phyloP scores from a whole-genome alignment of 345 rosid genomes.

The Aquilaria sinensis region DNA sequence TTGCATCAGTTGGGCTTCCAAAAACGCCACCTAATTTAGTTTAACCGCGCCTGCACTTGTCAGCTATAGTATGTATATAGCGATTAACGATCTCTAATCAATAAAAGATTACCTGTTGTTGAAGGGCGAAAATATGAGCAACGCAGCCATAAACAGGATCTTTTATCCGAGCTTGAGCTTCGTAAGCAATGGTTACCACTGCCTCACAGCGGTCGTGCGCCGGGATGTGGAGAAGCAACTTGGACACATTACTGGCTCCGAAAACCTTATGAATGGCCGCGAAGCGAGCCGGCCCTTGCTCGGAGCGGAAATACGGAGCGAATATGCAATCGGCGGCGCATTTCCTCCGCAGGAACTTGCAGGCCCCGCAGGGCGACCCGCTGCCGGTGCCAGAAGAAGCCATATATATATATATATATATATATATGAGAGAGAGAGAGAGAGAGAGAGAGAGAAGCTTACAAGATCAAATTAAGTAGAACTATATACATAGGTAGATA shows the following conservation, averaged over 20 bases:
- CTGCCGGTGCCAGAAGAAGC: constrained; percentile 31
- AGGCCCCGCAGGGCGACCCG: constrained; percentile 62
- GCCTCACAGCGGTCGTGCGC: constrained; percentile 54
- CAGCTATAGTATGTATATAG: too few species aligned
- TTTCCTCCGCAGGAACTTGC: constrained; percentile 58
- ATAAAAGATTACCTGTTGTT: constrained; percentile 41
- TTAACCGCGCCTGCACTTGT: not conserved
- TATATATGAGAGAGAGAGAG: too few species aligned
- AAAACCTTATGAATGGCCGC: constrained; percentile 68
- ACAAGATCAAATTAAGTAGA: constrained; percentile 12
- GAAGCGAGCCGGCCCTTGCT: constrained; percentile 50
- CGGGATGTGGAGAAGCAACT: constrained; percentile 47
- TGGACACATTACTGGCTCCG: constrained; percentile 66
- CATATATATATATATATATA: constrained; percentile 7
- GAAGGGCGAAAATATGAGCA: constrained; percentile 54
- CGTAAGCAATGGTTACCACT: constrained; percentile 52
- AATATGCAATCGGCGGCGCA: constrained; percentile 50
- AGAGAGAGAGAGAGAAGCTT: not conserved
- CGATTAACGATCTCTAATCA: too few species aligned
- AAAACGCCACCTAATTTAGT: constrained; percentile 54
- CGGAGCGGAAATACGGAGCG: constrained; percentile 42
- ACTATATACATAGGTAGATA: constrained; percentile 13
- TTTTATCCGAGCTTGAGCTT: constrained; percentile 55
- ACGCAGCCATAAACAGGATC: constrained; percentile 68
- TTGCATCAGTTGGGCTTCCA: constrained; percentile 91